These are phyloP conservation scores for Bjerkandera adusta DNA, from an alignment of 1,284 basidiomycete species.

Conservation along the genomic window DNA sequence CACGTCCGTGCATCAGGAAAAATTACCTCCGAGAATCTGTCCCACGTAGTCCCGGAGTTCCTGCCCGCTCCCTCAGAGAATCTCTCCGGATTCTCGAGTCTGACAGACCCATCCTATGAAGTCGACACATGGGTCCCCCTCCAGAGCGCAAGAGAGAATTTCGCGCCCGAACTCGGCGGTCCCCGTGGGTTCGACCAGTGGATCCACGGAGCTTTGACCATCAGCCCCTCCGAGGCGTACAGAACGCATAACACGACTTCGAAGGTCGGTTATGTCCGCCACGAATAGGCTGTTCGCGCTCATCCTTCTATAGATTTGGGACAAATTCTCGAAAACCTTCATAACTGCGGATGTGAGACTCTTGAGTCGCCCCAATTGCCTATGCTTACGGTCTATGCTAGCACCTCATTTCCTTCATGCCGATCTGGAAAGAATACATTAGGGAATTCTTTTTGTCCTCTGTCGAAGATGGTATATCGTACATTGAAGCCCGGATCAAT, in stretches of 20 bases:
- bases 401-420: conserved; percentile 54
- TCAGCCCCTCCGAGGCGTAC: conserved; percentile 69
- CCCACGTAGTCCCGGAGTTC: conserved; percentile 49
- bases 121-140: conserved; percentile 53
- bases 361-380: not conserved
- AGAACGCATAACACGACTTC: conserved; percentile 63
- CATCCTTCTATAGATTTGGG: conserved; percentile 57
- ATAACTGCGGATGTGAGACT: conserved; percentile 42
- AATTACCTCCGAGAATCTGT: conserved; percentile 38
- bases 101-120: conserved; percentile 46
- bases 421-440: conserved; percentile 57
- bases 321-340: conserved; percentile 60
- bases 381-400: conserved; percentile 21
- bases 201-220: conserved; percentile 55
- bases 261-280: conserved; percentile 40
- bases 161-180: conserved; percentile 51
- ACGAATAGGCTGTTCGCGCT: not conserved
- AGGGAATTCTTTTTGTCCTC: conserved; percentile 61
- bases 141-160: conserved; percentile 48
- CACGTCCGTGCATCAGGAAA: conserved; percentile 48
- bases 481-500: conserved; percentile 69
- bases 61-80: conserved; percentile 36
- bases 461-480: conserved; percentile 72
- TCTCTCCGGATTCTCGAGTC: conserved; percentile 30
- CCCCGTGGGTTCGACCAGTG: conserved; percentile 65